These are phyloP conservation scores for Podaxis sp. DNA, from an alignment of 768 basidiomycete genomes.

Conservation along the genomic window DNA sequence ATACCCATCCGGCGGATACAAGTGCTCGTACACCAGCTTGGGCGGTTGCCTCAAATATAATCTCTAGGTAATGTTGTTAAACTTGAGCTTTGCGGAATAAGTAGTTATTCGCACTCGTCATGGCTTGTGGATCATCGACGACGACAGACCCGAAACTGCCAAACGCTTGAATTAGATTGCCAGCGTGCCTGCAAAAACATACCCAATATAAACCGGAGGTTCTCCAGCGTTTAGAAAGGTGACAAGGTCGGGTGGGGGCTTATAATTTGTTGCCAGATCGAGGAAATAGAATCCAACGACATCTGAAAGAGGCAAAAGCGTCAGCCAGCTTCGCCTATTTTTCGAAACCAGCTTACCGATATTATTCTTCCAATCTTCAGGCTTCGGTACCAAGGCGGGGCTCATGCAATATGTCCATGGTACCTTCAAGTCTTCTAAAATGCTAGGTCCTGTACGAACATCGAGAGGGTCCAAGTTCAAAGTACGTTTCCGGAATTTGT, in stretches of 20 bases:
- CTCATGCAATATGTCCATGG: slow-evolving; percentile 69
- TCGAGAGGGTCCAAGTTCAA: slow-evolving; percentile 49
- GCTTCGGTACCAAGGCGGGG: slow-evolving; percentile 55
- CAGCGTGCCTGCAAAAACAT: neutral
- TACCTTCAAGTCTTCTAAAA: slow-evolving; percentile 51
- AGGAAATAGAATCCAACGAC: slow-evolving; percentile 67
- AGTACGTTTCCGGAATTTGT: slow-evolving; percentile 48
- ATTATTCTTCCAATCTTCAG: slow-evolving; percentile 59
- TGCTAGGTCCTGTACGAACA: slow-evolving; percentile 46
- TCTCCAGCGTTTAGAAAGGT: slow-evolving; percentile 47
- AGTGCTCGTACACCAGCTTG: slow-evolving; percentile 57
- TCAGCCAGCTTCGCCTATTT: neutral
- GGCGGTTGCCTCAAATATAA: slow-evolving; percentile 55
- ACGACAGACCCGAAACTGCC: slow-evolving; percentile 60
- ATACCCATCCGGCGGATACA: slow-evolving; percentile 62
- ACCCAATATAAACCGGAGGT: slow-evolving; percentile 62
- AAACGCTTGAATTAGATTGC: neutral
- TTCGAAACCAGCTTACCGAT: slow-evolving; percentile 38
- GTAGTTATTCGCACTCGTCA: slow-evolving; percentile 39
- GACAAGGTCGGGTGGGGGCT: slow-evolving; percentile 44
- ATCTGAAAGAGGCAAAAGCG: slow-evolving; percentile 31
- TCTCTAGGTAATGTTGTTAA: slow-evolving; percentile 31
- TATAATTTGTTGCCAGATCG: slow-evolving; percentile 47
- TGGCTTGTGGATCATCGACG: slow-evolving; percentile 49
- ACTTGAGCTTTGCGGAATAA: neutral